A percentile compares a stretch with the other conserved stretches of the same genome.
Conservation (phyloP, 2,329 filamentous ascomycete genomes). For the Basipetospora chlamydospora region DNA sequence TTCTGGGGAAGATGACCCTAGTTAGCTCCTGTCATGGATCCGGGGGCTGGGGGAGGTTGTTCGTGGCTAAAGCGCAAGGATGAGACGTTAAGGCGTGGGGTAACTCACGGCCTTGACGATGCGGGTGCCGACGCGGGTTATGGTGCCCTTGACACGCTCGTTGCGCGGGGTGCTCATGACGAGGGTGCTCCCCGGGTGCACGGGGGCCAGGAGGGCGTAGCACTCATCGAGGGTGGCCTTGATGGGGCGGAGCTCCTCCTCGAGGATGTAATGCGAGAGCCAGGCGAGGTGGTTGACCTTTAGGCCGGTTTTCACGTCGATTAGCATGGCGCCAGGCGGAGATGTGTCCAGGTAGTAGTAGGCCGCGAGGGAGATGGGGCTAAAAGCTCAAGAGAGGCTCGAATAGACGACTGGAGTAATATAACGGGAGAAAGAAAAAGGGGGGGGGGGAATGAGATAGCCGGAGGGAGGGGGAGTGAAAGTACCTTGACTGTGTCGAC, state of each 20-base stretch:
- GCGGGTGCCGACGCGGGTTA: conserved; percentile 79
- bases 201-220: conserved; percentile 69
- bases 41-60: too few relatives aligned
- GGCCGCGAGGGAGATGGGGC: too few relatives aligned
- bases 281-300: conserved; percentile 39
- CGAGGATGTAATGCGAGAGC: conserved; percentile 32
- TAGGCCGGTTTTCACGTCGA: conserved; percentile 6
- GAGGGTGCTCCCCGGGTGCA: conserved; percentile 75
- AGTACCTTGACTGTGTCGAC: too few relatives aligned
- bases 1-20: conserved; percentile 42
- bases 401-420: too few relatives aligned
- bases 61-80: too few relatives aligned
- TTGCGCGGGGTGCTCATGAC: conserved; percentile 77
- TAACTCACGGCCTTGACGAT: conserved; percentile 73
- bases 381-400: too few relatives aligned
- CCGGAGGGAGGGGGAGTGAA: not conserved
- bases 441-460: not conserved
- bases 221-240: conserved; percentile 71
- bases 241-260: conserved; percentile 29
- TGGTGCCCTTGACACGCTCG: conserved; percentile 81
- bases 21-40: too few relatives aligned
- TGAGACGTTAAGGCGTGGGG: not conserved
- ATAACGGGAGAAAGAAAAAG: not conserved
- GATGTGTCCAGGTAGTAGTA: not conserved
- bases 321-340: not conserved